A percentile compares a stretch with the other conserved stretches of the same genome.
These are phyloP conservation scores for Marchantia paleacea DNA, from an alignment of 225 moss, liverwort and hornwort species.

Conservation along the genomic window DNA sequence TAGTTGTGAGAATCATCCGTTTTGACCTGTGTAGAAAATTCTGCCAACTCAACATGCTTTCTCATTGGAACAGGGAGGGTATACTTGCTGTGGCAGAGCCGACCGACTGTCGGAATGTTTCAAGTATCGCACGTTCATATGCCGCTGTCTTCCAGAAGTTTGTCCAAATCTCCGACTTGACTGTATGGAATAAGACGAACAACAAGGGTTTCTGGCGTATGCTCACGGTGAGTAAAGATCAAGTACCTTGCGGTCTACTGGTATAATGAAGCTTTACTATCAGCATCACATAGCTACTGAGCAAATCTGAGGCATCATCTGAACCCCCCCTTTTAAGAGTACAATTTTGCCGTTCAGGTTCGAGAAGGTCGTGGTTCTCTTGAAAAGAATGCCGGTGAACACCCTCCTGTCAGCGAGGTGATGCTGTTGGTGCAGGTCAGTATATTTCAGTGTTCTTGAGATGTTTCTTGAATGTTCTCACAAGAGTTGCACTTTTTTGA, in stretches of 20 bases:
- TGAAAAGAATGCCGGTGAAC: conserved; percentile 38
- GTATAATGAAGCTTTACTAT: too few relatives aligned
- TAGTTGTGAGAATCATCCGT: neutral
- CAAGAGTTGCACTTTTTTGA: neutral
- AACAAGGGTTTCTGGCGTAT: conserved; percentile 99
- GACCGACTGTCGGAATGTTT: conserved; percentile 84
- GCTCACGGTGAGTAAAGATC: conserved; percentile 57
- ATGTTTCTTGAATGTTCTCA: neutral
- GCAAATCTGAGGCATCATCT: too few relatives aligned
- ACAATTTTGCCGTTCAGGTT: conserved; percentile 44
- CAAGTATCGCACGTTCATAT: conserved; percentile 62
- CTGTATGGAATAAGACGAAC: conserved; percentile 88
- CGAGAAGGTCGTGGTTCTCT: conserved; percentile 78
- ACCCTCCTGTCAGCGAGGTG: conserved; percentile 64
- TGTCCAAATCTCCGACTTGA: conserved; percentile 70
- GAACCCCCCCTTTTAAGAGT: neutral
- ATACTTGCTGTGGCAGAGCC: conserved; percentile 93
- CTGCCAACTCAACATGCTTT: neutral
- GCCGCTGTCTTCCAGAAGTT: conserved; percentile 80
- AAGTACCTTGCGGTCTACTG: neutral
- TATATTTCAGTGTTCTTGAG: neutral
- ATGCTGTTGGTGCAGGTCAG: conserved; percentile 93
- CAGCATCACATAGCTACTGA: neutral
- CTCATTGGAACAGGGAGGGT: conserved; percentile 63
- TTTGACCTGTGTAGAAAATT: too few relatives aligned